These are phyloP conservation scores for Boletus nobilissimus DNA, from an alignment of 1,284 basidiomycete species.

Conservation along the genomic window DNA sequence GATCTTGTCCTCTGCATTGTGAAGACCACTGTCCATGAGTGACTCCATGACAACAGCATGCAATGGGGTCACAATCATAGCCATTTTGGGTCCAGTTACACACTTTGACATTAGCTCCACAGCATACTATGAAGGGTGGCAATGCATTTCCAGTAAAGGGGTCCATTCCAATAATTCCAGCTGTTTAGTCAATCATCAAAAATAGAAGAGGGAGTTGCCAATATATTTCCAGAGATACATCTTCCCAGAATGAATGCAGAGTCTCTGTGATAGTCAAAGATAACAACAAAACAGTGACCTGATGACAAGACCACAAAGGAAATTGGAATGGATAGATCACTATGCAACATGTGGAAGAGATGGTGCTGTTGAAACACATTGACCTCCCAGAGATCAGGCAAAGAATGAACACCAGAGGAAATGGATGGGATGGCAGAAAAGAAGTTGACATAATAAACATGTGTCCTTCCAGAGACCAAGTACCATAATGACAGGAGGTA, in stretches of 20 bases:
- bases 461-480: background rate
- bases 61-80: slow-evolving; percentile 1
- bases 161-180: slow-evolving; percentile 1
- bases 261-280: background rate
- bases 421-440: background rate
- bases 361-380: background rate
- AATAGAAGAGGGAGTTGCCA: background rate
- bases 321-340: background rate
- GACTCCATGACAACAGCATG: background rate
- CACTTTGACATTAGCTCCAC: background rate
- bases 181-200: background rate
- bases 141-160: background rate
- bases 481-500: background rate
- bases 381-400: background rate
- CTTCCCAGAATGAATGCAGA: background rate
- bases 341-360: background rate
- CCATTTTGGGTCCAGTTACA: slow-evolving; percentile 10
- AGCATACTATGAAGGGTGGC: background rate
- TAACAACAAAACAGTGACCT: background rate
- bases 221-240: slow-evolving; percentile 3
- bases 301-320: background rate
- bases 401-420: background rate
- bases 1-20: background rate
- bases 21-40: background rate
- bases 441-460: background rate